Evolutionary conservation across 768 basidiomycete genomes (phyloP).

Genomic region (Xerocomus brunneocitrinus): DNA sequence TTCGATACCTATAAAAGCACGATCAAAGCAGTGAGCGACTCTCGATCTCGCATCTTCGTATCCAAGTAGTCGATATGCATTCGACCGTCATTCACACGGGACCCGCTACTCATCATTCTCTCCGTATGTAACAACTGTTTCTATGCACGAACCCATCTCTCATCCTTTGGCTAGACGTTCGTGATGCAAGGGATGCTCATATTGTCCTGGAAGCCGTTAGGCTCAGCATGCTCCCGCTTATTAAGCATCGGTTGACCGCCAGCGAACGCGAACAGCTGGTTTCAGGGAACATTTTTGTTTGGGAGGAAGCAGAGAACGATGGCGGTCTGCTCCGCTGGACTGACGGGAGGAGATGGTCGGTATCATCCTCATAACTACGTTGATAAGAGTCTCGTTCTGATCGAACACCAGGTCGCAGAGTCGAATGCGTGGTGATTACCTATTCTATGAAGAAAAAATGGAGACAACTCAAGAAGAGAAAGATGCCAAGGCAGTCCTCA

Average conservation of each 20-base stretch:
- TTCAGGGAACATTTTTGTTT: slow-evolving; percentile 79
- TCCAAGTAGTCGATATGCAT: slow-evolving; percentile 10
- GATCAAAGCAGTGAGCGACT: neutral
- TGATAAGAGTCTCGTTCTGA: slow-evolving; percentile 2
- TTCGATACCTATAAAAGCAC: slow-evolving; percentile 23
- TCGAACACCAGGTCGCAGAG: slow-evolving; percentile 64
- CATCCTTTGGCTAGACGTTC: slow-evolving; percentile 48
- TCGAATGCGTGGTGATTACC: slow-evolving; percentile 76
- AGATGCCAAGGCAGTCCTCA: slow-evolving; percentile 73
- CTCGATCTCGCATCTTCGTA: slow-evolving; percentile 3
- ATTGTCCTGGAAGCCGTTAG: slow-evolving; percentile 73
- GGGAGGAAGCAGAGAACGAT: slow-evolving; percentile 79
- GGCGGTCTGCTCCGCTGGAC: slow-evolving; percentile 72
- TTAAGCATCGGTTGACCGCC: slow-evolving; percentile 64
- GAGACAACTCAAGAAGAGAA: slow-evolving; percentile 77
- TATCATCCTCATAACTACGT: neutral
- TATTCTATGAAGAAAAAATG: slow-evolving; percentile 82
- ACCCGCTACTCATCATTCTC: slow-evolving; percentile 28
- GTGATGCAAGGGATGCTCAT: slow-evolving; percentile 78
- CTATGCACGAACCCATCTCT: neutral
- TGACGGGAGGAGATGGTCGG: slow-evolving; percentile 73
- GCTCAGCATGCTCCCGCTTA: slow-evolving; percentile 61
- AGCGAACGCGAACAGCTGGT: slow-evolving; percentile 64
- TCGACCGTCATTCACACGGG: slow-evolving; percentile 19
- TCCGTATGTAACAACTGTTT: slow-evolving; percentile 21